Evolutionary conservation across 2,329 filamentous ascomycete genomes (phyloP), one percentile per base, ranked within the genome.

Genomic region (Ambrosiella cleistominuta): DNA sequence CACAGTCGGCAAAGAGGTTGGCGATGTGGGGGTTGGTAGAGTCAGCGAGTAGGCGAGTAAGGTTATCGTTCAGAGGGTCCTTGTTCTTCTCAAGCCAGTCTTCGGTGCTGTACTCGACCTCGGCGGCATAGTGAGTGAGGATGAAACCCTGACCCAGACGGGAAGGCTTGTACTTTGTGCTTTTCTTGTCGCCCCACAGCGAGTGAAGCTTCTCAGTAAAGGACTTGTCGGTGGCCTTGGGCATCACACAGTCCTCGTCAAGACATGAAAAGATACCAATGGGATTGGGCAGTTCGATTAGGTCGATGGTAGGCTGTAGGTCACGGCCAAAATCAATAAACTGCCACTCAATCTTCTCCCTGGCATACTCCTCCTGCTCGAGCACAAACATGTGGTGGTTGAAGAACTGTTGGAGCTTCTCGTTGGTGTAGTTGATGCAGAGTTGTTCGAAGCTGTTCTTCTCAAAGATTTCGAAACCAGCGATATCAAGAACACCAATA

Each of bases 311-410:
- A 0, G 93, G 93, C 68, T 98, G 94, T 35, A 98, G 75, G 66
- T 98, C 93, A 62, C 90, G 89, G 15, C 93, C 93, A 67, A 98
- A 98, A 70, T 98, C 93, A 67, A 98, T 98, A 68, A 98, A 98
- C 67, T 97, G 89, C 93, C 93, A 98, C 71, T 98, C 93, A 64
- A 98, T 98, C 69, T 96, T 88, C 68, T 98, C 93, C 53, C 91
- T 78, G 7, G 93, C 90, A 69, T 98, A 98, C 69, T 98, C 93
- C 69, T 98, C 93, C 66, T 98, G 93, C 68, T 98, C 93, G 7
- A 98, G 76, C 8, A 98, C 93, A 67, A 98, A 98, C 93, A 98
- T 98, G 74, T 98, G 94, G 68, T 98, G 93, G 66, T 98, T 98
- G 79, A 98, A 98, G 70, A 98, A 98, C 64, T 98, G 93, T 67